These are phyloP conservation scores for Aureobasidium musti DNA, from an alignment of 2,329 filamentous ascomycete genomes.

Conservation along the genomic window DNA sequence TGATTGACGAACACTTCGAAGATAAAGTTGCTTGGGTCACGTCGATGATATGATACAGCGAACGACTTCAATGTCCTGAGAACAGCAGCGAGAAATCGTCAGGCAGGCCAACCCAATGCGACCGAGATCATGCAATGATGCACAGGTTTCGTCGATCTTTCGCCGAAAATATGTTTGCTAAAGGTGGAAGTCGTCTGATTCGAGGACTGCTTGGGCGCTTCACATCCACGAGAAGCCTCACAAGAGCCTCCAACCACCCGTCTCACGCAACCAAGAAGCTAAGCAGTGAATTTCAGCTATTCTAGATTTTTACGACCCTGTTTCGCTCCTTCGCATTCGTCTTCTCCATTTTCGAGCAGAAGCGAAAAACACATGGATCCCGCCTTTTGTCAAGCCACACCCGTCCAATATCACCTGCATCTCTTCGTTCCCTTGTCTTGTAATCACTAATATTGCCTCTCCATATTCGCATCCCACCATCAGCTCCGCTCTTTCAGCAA, in stretches of 20 bases:
- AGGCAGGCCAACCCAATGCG: neutral
- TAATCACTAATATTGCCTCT: neutral
- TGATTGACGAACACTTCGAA: neutral
- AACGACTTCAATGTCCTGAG: neutral
- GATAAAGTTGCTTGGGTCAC: neutral
- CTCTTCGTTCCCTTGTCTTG: neutral
- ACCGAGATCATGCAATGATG: neutral
- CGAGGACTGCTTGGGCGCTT: constrained; percentile 14
- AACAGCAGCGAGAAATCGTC: neutral
- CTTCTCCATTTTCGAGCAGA: neutral
- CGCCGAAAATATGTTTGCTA: constrained; percentile 1
- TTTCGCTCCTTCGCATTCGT: neutral
- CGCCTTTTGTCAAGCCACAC: constrained; percentile 19
- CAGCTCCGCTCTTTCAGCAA: neutral
- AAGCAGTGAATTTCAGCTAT: neutral
- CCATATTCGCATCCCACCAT: constrained; percentile 15
- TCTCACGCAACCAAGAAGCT: constrained; percentile 15
- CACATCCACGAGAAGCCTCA: constrained; percentile 3
- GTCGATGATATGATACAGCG: neutral
- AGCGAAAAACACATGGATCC: neutral
- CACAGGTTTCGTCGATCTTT: neutral
- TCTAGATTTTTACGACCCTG: neutral
- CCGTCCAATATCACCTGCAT: constrained; percentile 27
- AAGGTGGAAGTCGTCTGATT: constrained; percentile 8
- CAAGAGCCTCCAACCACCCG: constrained; percentile 21